Percentiles rank a stretch among this genome's conserved stretches.
Evolutionary conservation across 805 yeast species (phyloP).

Genomic region (Ogataea methanolica): DNA sequence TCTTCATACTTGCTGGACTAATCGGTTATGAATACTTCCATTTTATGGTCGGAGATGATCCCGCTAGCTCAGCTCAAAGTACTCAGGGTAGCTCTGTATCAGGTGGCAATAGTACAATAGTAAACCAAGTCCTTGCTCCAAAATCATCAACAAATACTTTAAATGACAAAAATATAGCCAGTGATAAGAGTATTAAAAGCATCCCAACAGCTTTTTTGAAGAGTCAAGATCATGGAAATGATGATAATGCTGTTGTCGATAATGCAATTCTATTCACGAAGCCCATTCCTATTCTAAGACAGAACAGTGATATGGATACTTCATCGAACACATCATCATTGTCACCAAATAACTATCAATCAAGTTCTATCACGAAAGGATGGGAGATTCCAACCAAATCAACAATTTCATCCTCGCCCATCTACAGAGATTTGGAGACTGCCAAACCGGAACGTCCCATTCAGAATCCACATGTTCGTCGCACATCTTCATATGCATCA

Average conservation of each 20-base stretch:
- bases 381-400: conserved; percentile 39
- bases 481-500: conserved; percentile 32
- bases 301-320: conserved; percentile 2
- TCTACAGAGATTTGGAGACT: conserved; percentile 6
- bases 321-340: conserved; percentile 4
- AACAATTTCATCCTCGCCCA: conserved; percentile 19
- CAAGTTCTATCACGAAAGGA: conserved; percentile 20
- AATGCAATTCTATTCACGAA: conserved; percentile 6
- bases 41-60: conserved; percentile 2
- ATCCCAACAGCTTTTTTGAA: neutral
- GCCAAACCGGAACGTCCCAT: conserved; percentile 17
- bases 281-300: conserved; percentile 20
- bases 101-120: neutral
- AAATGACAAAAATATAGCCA: neutral
- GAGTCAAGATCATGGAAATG: neutral
- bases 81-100: neutral
- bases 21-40: conserved; percentile 33
- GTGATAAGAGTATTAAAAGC: neutral
- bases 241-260: neutral
- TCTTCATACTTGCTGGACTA: conserved; percentile 48
- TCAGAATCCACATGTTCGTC: conserved; percentile 16
- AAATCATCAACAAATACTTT: neutral
- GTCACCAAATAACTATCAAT: conserved; percentile 12
- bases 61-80: neutral
- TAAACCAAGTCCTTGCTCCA: neutral